Base-by-base conservation (phyloP, 2,329 filamentous ascomycete genomes). In the Cytospora leucostoma region DNA sequence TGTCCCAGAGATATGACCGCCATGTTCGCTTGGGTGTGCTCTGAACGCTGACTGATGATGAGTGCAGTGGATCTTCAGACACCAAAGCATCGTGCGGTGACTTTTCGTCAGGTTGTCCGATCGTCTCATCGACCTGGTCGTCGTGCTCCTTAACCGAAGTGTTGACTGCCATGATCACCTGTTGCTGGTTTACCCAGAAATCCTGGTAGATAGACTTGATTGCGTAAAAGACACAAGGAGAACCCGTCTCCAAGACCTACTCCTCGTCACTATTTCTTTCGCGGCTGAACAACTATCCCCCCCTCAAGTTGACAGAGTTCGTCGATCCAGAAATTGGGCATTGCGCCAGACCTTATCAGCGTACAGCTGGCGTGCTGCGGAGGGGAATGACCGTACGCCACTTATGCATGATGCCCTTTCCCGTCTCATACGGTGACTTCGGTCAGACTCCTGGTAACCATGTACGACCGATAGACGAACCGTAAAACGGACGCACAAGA, bases 1-100 rank as follows among this genome's bases (percentile, higher is more conserved):
- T 80, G 64, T 82, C 80, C 80, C 80, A 82, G n/a, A 82, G 11
- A 53, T 80, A 79, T 0, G 79, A 80, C 32, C 74, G 74, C 80
- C 80, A 82, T 32, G 76, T 80, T 38, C 65, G 64, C 54, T 76
- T 75, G 0, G 76, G 77, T 7, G 69, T 70, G 37, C 73, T 65
- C 32, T 71, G 68, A 17, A 71, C 54, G 10, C 13, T 37, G 11
- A 62, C 35, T 17, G 40, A 38, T 11, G 40, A 38, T 8, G 53
- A 56, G 10, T 51, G 55, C 21, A 27, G 21, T 4, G 40, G 12
- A 56, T 56, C 59, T 10, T 56, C 59, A 17, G 52, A 50, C 33
- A n/a, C 52, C 19, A 38, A 53, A 15, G 33, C 40, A n/a, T 34
- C 40, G 33, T 49, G 52, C 17, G 6, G 8, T 13, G 11, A 27